phyloP scores from a whole-genome alignment of 83 land plant genomes.

The Picea abies region DNA sequence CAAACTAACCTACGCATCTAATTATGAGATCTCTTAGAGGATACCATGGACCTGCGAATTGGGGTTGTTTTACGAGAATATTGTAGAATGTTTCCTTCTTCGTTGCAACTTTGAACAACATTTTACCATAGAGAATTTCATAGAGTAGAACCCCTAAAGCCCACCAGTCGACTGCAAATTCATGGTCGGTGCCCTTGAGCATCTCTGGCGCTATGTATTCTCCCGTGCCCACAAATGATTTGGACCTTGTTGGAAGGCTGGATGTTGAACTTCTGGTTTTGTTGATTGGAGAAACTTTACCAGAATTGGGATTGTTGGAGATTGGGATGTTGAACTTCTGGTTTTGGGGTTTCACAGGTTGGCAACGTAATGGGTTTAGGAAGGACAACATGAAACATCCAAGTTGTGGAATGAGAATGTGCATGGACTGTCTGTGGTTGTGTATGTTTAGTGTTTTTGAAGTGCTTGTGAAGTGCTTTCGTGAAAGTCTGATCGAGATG shows the following conservation, averaged over 20 bases:
- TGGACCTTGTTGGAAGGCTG: not conserved
- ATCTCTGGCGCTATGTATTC: constrained; percentile 37
- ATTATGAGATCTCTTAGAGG: constrained; percentile 13
- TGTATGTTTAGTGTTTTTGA: no score
- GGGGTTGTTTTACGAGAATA: constrained; percentile 5
- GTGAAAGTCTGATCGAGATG: no score
- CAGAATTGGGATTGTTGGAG: no score
- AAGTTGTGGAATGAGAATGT: no score
- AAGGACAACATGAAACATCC: not conserved
- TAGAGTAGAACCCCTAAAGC: not conserved
- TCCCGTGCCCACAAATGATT: constrained; percentile 36
- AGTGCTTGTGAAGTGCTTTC: no score
- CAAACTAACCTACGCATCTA: constrained; percentile 1
- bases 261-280: no score
- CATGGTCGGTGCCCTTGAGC: constrained; percentile 23
- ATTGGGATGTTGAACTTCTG: no score
- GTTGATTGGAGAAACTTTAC: no score
- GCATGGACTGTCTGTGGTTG: no score
- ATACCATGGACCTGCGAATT: constrained; percentile 16
- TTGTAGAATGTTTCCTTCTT: not conserved
- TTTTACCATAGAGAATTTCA: constrained; percentile 20
- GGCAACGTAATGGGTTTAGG: no score
- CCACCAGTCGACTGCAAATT: constrained; percentile 33
- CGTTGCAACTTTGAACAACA: constrained; percentile 14
- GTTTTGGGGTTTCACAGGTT: no score